A percentile compares a stretch with the other conserved stretches of the same genome.
Conservation (phyloP, 495 filamentous ascomycete genomes). For the Daldinia vernicosa region DNA sequence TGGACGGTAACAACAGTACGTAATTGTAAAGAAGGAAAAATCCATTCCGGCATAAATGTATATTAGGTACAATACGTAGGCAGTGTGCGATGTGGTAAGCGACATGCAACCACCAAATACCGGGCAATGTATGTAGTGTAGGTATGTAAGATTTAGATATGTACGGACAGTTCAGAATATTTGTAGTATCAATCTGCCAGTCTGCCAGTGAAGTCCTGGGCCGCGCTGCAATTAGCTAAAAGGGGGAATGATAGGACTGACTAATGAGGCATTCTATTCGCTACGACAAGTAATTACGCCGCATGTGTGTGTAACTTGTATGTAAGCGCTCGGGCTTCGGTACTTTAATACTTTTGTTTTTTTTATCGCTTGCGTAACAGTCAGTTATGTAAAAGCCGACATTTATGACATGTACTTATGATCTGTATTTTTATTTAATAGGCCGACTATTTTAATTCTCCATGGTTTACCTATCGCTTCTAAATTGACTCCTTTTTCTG, state of each 20-base stretch:
- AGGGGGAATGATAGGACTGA: slow-evolving; percentile 14
- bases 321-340: slow-evolving; percentile 3
- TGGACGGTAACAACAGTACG: background rate
- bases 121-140: background rate
- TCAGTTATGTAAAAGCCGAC: background rate
- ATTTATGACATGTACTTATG: slow-evolving; percentile 1
- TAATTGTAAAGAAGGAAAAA: background rate
- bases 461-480: background rate
- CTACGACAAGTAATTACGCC: slow-evolving; percentile 21
- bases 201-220: background rate
- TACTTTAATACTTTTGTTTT: background rate
- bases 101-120: slow-evolving; percentile 23
- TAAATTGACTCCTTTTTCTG: background rate
- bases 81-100: slow-evolving; percentile 21
- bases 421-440: background rate
- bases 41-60: background rate
- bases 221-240: slow-evolving; percentile 2
- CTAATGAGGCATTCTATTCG: slow-evolving; percentile 19
- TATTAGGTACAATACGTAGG: background rate
- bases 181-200: background rate
- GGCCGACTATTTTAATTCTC: background rate
- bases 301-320: slow-evolving; percentile 1
- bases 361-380: background rate
- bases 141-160: background rate
- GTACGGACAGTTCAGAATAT: background rate